Percentiles rank a stretch among this genome's conserved stretches.
Evolutionary conservation across 305 asterid species (phyloP).

Genomic region (Ilex paraguariensis): DNA sequence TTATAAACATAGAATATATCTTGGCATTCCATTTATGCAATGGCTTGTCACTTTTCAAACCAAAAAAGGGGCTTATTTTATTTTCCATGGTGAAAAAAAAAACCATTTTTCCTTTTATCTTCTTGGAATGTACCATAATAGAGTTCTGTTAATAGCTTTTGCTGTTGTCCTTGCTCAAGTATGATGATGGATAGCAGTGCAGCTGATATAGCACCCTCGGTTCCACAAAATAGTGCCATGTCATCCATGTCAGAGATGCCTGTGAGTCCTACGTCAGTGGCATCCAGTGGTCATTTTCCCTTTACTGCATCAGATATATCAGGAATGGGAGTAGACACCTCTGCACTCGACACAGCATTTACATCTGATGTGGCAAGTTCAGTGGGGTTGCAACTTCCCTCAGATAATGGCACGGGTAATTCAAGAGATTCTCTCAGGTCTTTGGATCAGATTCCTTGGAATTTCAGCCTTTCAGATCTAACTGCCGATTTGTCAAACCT

Average conservation of each 20-base stretch:
- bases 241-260: slow-evolving; percentile 81
- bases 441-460: slow-evolving; percentile 87
- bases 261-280: slow-evolving; percentile 89
- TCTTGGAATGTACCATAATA: neutral
- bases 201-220: slow-evolving; percentile 50
- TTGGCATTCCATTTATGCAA: neutral
- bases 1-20: too few relatives aligned
- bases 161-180: slow-evolving; percentile 24
- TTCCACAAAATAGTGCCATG: slow-evolving; percentile 68
- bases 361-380: slow-evolving; percentile 83
- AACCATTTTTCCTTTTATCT: neutral
- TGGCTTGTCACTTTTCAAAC: neutral
- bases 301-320: slow-evolving; percentile 82
- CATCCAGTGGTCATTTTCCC: slow-evolving; percentile 87
- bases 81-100: neutral
- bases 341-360: slow-evolving; percentile 80
- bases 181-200: slow-evolving; percentile 54
- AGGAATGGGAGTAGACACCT: slow-evolving; percentile 78
- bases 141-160: slow-evolving; percentile 5
- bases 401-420: slow-evolving; percentile 81
- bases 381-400: slow-evolving; percentile 71
- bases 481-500: slow-evolving; percentile 88
- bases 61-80: neutral
- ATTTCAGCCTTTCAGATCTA: slow-evolving; percentile 85
- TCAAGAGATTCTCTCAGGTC: slow-evolving; percentile 84